These are phyloP conservation scores for Jamesozyma spencerorum DNA, from an alignment of 805 yeast genomes.

Conservation along the genomic window DNA sequence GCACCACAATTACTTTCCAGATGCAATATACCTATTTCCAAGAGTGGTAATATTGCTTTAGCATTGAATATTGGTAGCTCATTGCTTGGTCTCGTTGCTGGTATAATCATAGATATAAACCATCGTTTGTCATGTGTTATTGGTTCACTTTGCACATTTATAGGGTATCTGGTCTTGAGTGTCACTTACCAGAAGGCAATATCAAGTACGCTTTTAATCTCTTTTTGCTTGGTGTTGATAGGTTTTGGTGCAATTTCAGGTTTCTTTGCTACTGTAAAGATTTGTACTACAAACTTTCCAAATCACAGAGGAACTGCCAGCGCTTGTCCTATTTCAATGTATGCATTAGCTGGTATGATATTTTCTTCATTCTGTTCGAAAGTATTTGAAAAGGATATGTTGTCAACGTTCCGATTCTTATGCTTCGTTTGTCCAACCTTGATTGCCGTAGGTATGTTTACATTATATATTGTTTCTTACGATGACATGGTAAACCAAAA, in stretches of 20 bases:
- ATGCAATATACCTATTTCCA: constrained; percentile 48
- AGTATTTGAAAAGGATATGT: constrained; percentile 44
- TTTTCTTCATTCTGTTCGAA: constrained; percentile 50
- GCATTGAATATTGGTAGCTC: constrained; percentile 57
- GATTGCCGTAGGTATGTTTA: constrained; percentile 28
- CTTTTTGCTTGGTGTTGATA: constrained; percentile 42
- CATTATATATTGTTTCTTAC: constrained; percentile 5
- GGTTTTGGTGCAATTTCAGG: constrained; percentile 60
- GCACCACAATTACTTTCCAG: constrained; percentile 59
- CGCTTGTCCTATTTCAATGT: constrained; percentile 57
- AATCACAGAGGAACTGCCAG: constrained; percentile 61
- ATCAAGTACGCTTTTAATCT: constrained; percentile 35
- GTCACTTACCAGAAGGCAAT: constrained; percentile 36
- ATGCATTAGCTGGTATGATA: constrained; percentile 61
- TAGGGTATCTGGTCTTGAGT: constrained; percentile 46
- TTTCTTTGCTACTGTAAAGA: constrained; percentile 46
- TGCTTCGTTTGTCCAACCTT: constrained; percentile 38
- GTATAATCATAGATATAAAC: constrained; percentile 50
- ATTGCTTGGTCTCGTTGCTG: constrained; percentile 63
- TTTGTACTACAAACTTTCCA: constrained; percentile 53
- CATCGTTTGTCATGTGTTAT: constrained; percentile 43
- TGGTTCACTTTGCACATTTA: constrained; percentile 47
- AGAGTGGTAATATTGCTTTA: constrained; percentile 56
- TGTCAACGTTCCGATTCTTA: constrained; percentile 47
- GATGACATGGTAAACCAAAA: not conserved